Evolutionary conservation across 1,284 basidiomycete genomes (phyloP), one percentile per base, ranked within the genome.

Genomic region (Moesziomyces sp.): DNA sequence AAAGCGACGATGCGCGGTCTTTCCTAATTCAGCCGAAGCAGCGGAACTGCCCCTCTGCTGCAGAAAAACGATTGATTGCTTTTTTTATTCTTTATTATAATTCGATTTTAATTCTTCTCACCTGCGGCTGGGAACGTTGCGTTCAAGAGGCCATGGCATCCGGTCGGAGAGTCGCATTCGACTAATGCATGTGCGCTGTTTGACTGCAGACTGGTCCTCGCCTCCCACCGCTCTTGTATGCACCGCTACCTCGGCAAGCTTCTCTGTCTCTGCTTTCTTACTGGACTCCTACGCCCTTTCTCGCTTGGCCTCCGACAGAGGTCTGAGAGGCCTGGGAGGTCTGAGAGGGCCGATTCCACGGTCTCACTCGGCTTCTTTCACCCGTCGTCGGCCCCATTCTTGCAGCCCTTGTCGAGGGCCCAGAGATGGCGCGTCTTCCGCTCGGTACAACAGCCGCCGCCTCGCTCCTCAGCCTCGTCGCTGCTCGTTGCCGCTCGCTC

Each of bases 331-430:
- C 28, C 28, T 28, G 30, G 2, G 30, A 30, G 11, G 30, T 11
- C 30, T 30, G 30, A 8, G 30, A 30, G 30, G 30, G 24, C 35
- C 47, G 19, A 18, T 19, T 38, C 52, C n/a, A 16, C 40, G 30
- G 58, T 60, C 58, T 60, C 51, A 60, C 52, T 49, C 58, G 51
- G 58, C 50, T 59, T 52, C 46, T 45, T 49, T 52, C 47, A 34
- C 9, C 26, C 11, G 11, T 34, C 18, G 35, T 21, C 45, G 9
- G 30, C 11, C 11, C 30, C 30, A 30, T 30, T 6, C 8, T 30
- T 30, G 30, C 30, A 11, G 11, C 2, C 5, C 30, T 8, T 8
- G 30, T 30, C 30, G 11, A 30, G 30, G 24, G 24, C 24, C 24
- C 24, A 8, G 30, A 6, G 30, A 8, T 2, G 30, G 30, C 11